These are phyloP conservation scores for Trichoderma sp. DNA, from an alignment of 2,329 filamentous ascomycete genomes.

Conservation along the genomic window DNA sequence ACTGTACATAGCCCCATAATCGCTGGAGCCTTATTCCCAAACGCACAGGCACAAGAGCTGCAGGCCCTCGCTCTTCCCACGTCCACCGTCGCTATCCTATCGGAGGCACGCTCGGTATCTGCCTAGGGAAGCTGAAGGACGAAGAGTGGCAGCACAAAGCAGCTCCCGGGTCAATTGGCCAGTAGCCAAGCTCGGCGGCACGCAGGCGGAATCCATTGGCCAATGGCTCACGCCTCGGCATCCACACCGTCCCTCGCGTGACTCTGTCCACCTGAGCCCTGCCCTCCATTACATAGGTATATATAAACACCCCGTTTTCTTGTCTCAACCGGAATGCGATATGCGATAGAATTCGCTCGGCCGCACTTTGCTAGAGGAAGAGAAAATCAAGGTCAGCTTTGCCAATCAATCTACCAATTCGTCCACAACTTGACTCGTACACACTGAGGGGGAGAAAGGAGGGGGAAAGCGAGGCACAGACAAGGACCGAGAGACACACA, in stretches of 20 bases:
- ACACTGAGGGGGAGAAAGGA: neutral
- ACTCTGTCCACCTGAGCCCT: conserved; percentile 26
- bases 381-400: neutral
- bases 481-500: neutral
- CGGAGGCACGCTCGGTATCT: conserved; percentile 8
- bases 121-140: conserved; percentile 5
- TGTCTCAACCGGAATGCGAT: neutral
- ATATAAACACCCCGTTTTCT: neutral
- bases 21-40: neutral
- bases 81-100: neutral
- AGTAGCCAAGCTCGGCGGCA: conserved; percentile 17
- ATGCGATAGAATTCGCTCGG: neutral
- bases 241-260: conserved; percentile 28
- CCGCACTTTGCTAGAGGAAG: neutral
- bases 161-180: conserved; percentile 20
- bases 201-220: conserved; percentile 23
- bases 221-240: conserved; percentile 27
- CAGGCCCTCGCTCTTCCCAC: neutral
- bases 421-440: neutral
- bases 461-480: neutral
- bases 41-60: neutral
- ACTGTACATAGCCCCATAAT: neutral
- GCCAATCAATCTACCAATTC: neutral
- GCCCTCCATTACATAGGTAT: neutral
- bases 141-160: neutral